Conservation (phyloP, 805 yeast species). For the Barnettozyma wickerhamii region DNA sequence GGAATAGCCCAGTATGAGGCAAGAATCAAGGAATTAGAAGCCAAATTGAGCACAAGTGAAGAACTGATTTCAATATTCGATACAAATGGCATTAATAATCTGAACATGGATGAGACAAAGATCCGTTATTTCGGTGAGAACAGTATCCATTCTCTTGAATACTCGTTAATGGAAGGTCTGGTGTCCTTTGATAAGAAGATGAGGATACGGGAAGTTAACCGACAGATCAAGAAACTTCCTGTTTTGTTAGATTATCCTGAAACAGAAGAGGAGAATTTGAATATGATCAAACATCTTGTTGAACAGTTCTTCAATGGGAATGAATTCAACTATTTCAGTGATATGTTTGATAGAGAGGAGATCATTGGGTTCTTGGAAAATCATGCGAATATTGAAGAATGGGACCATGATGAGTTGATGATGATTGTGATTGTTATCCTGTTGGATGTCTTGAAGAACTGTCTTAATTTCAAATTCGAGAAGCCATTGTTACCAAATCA, state of each 20-base stretch:
- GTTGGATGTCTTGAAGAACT: slow-evolving; percentile 18
- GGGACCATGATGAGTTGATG: slow-evolving; percentile 20
- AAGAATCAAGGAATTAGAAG: slow-evolving; percentile 19
- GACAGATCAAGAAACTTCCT: slow-evolving; percentile 13
- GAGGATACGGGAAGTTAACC: neutral
- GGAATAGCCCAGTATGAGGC: too few relatives aligned
- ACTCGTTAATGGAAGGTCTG: slow-evolving; percentile 2
- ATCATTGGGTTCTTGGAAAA: slow-evolving; percentile 12
- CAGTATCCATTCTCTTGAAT: slow-evolving; percentile 14
- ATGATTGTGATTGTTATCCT: slow-evolving; percentile 17
- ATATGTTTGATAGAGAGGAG: slow-evolving; percentile 14
- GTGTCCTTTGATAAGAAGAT: neutral
- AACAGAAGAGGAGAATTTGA: slow-evolving; percentile 5
- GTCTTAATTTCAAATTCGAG: slow-evolving; percentile 2
- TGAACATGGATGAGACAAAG: neutral
- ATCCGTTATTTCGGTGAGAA: slow-evolving; percentile 12
- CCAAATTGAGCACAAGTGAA: slow-evolving; percentile 13
- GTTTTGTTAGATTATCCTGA: slow-evolving; percentile 4
- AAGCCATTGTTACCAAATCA: slow-evolving; percentile 3
- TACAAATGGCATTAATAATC: slow-evolving; percentile 8
- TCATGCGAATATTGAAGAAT: slow-evolving; percentile 2
- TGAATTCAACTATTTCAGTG: slow-evolving; percentile 13
- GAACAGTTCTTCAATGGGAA: slow-evolving; percentile 14
- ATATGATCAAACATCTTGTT: slow-evolving; percentile 10
- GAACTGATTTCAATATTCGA: slow-evolving; percentile 24